These are phyloP conservation scores for Coniochaeta pulveracea DNA, from an alignment of 2,329 filamentous ascomycete species.

Conservation along the genomic window DNA sequence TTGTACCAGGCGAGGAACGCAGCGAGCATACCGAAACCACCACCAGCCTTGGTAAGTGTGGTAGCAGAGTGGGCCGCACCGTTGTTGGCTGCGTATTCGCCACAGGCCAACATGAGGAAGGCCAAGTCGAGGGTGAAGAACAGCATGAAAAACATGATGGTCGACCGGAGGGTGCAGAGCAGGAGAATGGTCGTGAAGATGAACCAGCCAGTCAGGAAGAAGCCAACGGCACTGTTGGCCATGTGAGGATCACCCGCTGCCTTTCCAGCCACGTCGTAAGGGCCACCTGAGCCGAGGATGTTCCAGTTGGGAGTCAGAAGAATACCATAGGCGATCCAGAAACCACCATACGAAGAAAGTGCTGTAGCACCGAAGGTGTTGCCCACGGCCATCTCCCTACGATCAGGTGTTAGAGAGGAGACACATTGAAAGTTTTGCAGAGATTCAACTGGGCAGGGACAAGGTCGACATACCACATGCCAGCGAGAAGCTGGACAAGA, in stretches of 20 bases:
- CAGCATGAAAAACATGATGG: slow-evolving; percentile 64
- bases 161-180: slow-evolving; percentile 64
- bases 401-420: slow-evolving; percentile 7
- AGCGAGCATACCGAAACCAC: slow-evolving; percentile 68
- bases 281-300: slow-evolving; percentile 33
- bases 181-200: slow-evolving; percentile 72
- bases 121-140: slow-evolving; percentile 69
- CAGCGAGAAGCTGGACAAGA: slow-evolving; percentile 66
- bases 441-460: neutral
- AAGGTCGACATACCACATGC: slow-evolving; percentile 73
- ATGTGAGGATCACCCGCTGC: slow-evolving; percentile 22
- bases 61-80: slow-evolving; percentile 31
- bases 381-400: slow-evolving; percentile 75
- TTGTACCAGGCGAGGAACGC: slow-evolving; percentile 85
- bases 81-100: slow-evolving; percentile 45
- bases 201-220: slow-evolving; percentile 73
- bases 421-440: neutral
- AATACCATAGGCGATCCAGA: slow-evolving; percentile 70
- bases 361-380: slow-evolving; percentile 81
- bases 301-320: slow-evolving; percentile 58
- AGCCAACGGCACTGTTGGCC: slow-evolving; percentile 52
- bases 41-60: slow-evolving; percentile 56
- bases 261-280: slow-evolving; percentile 22
- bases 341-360: slow-evolving; percentile 71
- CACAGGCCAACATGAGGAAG: slow-evolving; percentile 61